A percentile compares a stretch with the other conserved stretches of the same genome.
phyloP scores from a whole-genome alignment of 164 flowering plant genomes.

The Macadamia tetraphylla region DNA sequence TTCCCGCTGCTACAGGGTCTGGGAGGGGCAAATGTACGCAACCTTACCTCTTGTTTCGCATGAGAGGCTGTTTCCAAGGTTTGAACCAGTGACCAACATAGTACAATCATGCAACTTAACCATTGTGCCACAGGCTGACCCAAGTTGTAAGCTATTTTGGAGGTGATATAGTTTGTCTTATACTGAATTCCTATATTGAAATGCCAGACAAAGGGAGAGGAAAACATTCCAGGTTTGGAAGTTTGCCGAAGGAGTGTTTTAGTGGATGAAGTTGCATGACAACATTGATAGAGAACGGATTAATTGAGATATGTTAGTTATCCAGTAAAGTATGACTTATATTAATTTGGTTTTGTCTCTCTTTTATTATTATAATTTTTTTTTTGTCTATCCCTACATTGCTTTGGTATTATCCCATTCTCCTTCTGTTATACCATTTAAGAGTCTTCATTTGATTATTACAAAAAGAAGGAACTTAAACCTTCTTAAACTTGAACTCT shows the following conservation, averaged over 20 bases:
- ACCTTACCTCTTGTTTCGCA: background rate
- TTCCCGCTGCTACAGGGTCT: no score
- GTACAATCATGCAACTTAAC: no score
- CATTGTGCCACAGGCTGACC: no score
- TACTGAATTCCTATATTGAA: no score
- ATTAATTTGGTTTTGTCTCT: background rate
- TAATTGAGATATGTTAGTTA: conserved; percentile 70
- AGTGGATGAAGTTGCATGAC: conserved; percentile 95
- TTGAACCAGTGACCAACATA: no score
- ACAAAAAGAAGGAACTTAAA: no score
- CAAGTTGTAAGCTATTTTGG: no score
- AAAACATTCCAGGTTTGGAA: conserved; percentile 50
- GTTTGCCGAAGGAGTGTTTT: conserved; percentile 81
- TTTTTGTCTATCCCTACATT: background rate
- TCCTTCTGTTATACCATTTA: background rate
- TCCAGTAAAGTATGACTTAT: conserved; percentile 74
- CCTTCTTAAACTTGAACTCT: no score
- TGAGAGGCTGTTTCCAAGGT: no score
- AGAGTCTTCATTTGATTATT: background rate
- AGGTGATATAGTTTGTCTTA: no score
- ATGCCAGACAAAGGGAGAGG: no score
- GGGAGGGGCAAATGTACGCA: background rate
- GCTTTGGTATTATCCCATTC: background rate
- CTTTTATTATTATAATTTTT: no score
- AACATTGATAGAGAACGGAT: conserved; percentile 61